These are phyloP conservation scores for Paspalum vaginatum DNA, from an alignment of 176 grass and related monocot genomes.

Conservation along the genomic window DNA sequence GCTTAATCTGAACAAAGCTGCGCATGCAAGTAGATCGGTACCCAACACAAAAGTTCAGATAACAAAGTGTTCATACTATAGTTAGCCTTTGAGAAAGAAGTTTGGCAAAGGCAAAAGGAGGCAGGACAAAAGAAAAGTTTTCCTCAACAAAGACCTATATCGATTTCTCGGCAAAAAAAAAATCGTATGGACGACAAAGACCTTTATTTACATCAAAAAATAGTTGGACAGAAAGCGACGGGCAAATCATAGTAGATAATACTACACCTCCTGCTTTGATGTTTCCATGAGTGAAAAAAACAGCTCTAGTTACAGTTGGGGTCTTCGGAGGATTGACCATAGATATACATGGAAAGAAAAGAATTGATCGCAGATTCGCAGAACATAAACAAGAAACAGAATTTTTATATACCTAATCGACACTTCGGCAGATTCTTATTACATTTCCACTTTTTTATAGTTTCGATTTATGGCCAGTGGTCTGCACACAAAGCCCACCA, in stretches of 20 bases:
- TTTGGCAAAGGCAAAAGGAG: slow-evolving; percentile 1
- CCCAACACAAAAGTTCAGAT: background rate
- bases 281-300: background rate
- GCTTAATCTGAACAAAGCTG: background rate
- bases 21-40: background rate
- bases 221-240: background rate
- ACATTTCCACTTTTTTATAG: too few relatives aligned
- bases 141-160: background rate
- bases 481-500: too few relatives aligned
- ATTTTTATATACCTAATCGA: too few relatives aligned
- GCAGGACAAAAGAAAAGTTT: background rate
- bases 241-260: background rate
- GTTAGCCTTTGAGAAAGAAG: slow-evolving; percentile 9
- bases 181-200: background rate
- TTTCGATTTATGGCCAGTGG: too few relatives aligned
- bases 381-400: too few relatives aligned
- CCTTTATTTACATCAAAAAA: background rate
- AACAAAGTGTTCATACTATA: background rate
- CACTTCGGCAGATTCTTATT: too few relatives aligned
- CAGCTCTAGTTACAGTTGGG: background rate
- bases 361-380: too few relatives aligned
- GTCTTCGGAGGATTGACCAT: background rate
- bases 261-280: background rate
- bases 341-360: too few relatives aligned
- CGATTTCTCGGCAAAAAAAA: background rate